Evolutionary conservation across 768 basidiomycete species (phyloP), one percentile per base, ranked within the genome.

Genomic region (Tricholoma furcatifolium): DNA sequence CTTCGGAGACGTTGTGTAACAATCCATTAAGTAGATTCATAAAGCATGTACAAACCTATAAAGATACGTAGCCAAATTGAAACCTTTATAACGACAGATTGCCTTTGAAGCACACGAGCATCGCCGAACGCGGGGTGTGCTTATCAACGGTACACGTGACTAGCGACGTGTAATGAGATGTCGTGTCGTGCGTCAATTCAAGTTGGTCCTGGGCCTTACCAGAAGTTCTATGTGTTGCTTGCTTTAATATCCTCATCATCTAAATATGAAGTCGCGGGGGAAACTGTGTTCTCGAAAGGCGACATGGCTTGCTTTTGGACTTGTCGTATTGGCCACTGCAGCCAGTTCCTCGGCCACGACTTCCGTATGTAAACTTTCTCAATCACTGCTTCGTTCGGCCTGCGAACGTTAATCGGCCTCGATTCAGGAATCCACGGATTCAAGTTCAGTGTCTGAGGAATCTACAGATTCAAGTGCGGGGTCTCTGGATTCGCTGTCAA

Each of bases 231-330:
- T 51, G 50, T 46, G 41, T 56, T 46, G 43, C 51, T 45, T 47
- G 35, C 48, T 48, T 31, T 43, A 21, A 53, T 43, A 24, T 24
- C 14, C 23, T 39, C 47, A 11, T 32, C 36, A 12, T 40, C 11
- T 47, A 21, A 53, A 36, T 21, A 64, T 64, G 65, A 62, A 62
- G 47, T 48, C 58, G 39, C 63, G 62, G 60, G 64, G 61, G 53
- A 69, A 67, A 57, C 58, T 66, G 45, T 70, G 63, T 57, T 65
- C 71, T 50, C 64, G 74, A 59, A 80, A 78, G 61, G 79, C 79
- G 42, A 70, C 76, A 43, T 85, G 84, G 83, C 65, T 85, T 41
- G 81, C 81, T 44, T 82, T 84, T 67, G 80, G 79, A 51, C 73
- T 85, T 57, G 69, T 83, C 58, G 78, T 78, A 50, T 64, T 84